These are phyloP conservation scores for Didymellaceae sp. DNA, from an alignment of 2,329 filamentous ascomycete genomes.

Conservation along the genomic window DNA sequence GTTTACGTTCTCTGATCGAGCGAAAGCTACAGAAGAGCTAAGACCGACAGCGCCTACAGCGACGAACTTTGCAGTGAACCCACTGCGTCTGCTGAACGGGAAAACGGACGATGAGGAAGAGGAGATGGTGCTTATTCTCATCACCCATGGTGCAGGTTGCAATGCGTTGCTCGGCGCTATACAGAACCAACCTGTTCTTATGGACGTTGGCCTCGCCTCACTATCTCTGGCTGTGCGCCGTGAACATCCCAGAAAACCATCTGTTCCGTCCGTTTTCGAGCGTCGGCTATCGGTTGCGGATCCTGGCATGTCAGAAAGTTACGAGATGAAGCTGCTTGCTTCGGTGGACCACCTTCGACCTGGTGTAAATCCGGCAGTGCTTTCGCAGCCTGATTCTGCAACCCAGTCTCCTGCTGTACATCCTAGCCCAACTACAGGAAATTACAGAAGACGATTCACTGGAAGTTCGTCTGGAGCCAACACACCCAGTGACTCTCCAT, in stretches of 20 bases:
- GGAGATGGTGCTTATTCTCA: constrained; percentile 79
- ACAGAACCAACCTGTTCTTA: constrained; percentile 86
- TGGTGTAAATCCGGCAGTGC: constrained; percentile 51
- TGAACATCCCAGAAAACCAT: constrained; percentile 36
- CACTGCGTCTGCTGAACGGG: constrained; percentile 44
- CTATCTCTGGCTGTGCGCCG: constrained; percentile 76
- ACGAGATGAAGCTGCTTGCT: constrained; percentile 76
- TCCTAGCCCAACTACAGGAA: constrained; percentile 34
- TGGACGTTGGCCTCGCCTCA: constrained; percentile 89
- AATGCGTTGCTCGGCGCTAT: constrained; percentile 94
- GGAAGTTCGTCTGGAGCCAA: constrained; percentile 26
- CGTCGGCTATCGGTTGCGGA: constrained; percentile 52
- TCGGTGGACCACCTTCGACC: constrained; percentile 75
- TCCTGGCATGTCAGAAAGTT: constrained; percentile 61
- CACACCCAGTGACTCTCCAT: constrained; percentile 40
- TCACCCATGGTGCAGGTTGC: constrained; percentile 94
- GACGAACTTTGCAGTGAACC: constrained; percentile 31
- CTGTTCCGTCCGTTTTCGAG: constrained; percentile 33
- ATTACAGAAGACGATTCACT: constrained; percentile 31
- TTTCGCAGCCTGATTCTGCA: constrained; percentile 27
- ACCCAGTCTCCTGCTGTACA: constrained; percentile 40
- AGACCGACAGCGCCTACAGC: constrained; percentile 20
- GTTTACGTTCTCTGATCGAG: constrained; percentile 43
- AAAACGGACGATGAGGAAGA: constrained; percentile 61
- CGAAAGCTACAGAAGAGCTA: constrained; percentile 18